A percentile compares a stretch with the other conserved stretches of the same genome.
Evolutionary conservation across 1,284 basidiomycete species (phyloP).

Genomic region (Vanrija sp.): DNA sequence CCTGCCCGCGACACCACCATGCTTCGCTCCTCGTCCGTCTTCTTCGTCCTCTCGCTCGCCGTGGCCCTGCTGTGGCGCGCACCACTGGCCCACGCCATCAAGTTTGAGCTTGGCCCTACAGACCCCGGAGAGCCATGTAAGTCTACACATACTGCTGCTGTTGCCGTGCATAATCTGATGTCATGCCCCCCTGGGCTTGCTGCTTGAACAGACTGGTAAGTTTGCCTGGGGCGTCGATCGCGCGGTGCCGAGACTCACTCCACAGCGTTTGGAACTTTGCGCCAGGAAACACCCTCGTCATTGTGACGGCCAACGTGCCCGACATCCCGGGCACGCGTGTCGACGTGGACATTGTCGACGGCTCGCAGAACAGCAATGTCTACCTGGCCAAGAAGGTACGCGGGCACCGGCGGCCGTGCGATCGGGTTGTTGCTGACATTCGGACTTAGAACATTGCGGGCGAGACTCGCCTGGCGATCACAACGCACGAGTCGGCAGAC

Average conservation of each 20-base stretch:
- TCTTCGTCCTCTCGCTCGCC: constrained; percentile 20
- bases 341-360: constrained; percentile 92
- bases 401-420: constrained; percentile 2
- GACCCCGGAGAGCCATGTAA: constrained; percentile 61
- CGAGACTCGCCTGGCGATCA: constrained; percentile 90
- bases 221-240: not conserved
- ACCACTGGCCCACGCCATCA: constrained; percentile 59
- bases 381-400: constrained; percentile 76
- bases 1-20: not conserved
- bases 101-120: constrained; percentile 71
- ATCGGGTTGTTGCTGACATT: no score
- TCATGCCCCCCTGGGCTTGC: not conserved
- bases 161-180: not conserved
- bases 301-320: constrained; percentile 88
- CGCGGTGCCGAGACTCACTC: not conserved
- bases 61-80: constrained; percentile 10
- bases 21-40: constrained; percentile 5
- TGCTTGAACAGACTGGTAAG: constrained; percentile 39
- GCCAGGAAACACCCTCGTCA: constrained; percentile 78
- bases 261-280: constrained; percentile 91
- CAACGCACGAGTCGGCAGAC: constrained; percentile 88
- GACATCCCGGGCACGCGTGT: constrained; percentile 69
- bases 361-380: constrained; percentile 77
- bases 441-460: constrained; percentile 64
- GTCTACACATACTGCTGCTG: constrained; percentile 1